phyloP scores from a whole-genome alignment of 2,329 filamentous ascomycete genomes.

The Venturiaceae sp. region DNA sequence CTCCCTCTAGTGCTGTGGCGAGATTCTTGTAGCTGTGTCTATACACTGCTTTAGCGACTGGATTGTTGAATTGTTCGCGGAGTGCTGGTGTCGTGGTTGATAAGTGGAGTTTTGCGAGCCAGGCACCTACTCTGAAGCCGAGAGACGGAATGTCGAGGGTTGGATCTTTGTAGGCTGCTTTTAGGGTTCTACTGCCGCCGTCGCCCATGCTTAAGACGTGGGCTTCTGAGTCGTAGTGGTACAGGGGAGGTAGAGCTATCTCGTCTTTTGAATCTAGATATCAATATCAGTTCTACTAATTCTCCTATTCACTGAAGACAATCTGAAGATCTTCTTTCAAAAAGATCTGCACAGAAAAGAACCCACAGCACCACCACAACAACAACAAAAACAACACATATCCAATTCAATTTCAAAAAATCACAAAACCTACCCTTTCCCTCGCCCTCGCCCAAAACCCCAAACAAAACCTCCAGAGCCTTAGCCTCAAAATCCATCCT shows the following conservation, averaged over 20 bases:
- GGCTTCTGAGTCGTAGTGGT: conserved; percentile 16
- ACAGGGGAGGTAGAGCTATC: conserved; percentile 9
- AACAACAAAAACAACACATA: no score
- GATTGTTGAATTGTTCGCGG: conserved; percentile 17
- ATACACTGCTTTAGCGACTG: conserved; percentile 18
- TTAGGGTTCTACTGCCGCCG: conserved; percentile 20
- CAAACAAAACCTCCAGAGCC: conserved; percentile 15
- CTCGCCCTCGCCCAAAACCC: conserved; percentile 5
- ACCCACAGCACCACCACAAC: no score
- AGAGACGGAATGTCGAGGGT: conserved; percentile 14
- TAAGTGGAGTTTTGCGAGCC: conserved; percentile 22
- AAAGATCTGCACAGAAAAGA: no score
- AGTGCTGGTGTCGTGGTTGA: conserved; percentile 2
- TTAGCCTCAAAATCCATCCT: conserved; percentile 26
- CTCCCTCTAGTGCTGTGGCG: conserved; percentile 13
- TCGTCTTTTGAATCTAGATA: no score
- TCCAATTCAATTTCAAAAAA: no score
- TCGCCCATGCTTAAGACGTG: conserved; percentile 23
- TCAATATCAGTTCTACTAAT: no score
- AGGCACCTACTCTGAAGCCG: conserved; percentile 19
- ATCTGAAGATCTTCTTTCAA: no score
- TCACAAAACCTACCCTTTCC: no score
- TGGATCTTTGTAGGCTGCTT: conserved; percentile 18
- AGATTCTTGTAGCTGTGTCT: conserved; percentile 22
- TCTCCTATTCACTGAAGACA: no score